Evolutionary conservation across 2,329 filamentous ascomycete genomes (phyloP), one percentile per base, ranked within the genome.

Genomic region (Lachnellula subtilissima): DNA sequence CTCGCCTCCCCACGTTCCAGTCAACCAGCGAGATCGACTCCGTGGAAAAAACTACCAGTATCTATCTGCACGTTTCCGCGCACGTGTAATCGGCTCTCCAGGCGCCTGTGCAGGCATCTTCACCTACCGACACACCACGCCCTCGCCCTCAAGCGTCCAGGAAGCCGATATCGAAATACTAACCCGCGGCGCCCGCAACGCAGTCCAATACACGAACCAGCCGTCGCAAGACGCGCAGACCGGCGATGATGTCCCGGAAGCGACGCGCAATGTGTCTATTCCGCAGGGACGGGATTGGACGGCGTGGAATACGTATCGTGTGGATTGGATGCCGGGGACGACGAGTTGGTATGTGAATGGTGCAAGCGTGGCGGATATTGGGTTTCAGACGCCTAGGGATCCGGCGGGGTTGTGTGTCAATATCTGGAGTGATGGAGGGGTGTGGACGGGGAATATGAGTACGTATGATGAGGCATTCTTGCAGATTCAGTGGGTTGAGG

Each of bases 141-240:
- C 5, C 49, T 15, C 37, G 8, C 14, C 62, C 1, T 25, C 54
- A 2, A 40, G 48, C 1, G 60, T 69, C 0, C 65, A 69, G 56
- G 68, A 70, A 64, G 60, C 66, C 25, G 68, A 70, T 37, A 69
- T 70, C 9, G 68, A 70, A 43, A 69, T 70, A 47, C 60, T 70
- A 3, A 70, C 67, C 6, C 36, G 49, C 2, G 66, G 60, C 9
- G 65, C 67, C 0, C 43, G 61, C 23, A 58, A 69, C 32, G 36
- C 36, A 4, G 63, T 69, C 1, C 68, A 70, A 50, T 69, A 64
- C 48, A 69, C 68, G 0, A 70, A 70, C 23, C 68, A 70, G 47
- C 68, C 68, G 1, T 62, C 60, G 2, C 45, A 61, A 1, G 55
- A 67, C 45, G 56, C 28, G 2, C 28, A 54, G 25, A 48, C 59